Evolutionary conservation across 768 basidiomycete genomes (phyloP).

Genomic region (Mycena galopus): DNA sequence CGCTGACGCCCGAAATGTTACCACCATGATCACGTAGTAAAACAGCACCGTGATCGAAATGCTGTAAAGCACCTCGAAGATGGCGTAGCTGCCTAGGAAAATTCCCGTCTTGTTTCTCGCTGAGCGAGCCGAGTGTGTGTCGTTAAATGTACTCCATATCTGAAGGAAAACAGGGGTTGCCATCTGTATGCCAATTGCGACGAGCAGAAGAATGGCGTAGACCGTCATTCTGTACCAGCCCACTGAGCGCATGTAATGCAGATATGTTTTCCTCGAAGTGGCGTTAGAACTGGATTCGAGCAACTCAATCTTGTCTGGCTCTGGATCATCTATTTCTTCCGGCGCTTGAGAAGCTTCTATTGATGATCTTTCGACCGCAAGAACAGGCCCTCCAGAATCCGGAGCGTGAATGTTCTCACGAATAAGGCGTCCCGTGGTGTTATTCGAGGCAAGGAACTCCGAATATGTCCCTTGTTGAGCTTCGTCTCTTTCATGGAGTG

Average conservation of each 20-base stretch:
- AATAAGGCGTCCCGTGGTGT: slow-evolving; percentile 12
- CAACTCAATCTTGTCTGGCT: neutral
- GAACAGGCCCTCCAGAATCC: neutral
- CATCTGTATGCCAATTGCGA: slow-evolving; percentile 27
- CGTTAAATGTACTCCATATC: slow-evolving; percentile 33
- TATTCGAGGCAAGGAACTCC: slow-evolving; percentile 16
- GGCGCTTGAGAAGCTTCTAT: neutral
- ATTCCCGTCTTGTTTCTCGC: neutral
- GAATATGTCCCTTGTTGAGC: slow-evolving; percentile 4
- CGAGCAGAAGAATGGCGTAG: slow-evolving; percentile 25
- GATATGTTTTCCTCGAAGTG: slow-evolving; percentile 17
- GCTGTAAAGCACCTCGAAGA: slow-evolving; percentile 25
- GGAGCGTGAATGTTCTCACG: neutral
- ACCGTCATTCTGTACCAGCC: slow-evolving; percentile 18
- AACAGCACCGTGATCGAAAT: slow-evolving; percentile 24
- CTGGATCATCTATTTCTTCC: neutral
- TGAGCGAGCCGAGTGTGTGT: slow-evolving; percentile 10
- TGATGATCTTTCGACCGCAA: neutral
- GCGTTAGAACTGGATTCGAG: neutral
- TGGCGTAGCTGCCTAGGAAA: slow-evolving; percentile 21
- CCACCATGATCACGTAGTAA: slow-evolving; percentile 29
- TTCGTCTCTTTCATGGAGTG: neutral
- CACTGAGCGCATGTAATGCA: slow-evolving; percentile 29
- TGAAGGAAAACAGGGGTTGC: slow-evolving; percentile 29
- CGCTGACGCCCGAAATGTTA: slow-evolving; percentile 25